Evolutionary conservation across 345 rosid species (phyloP).

Genomic region (Pistacia vera): DNA sequence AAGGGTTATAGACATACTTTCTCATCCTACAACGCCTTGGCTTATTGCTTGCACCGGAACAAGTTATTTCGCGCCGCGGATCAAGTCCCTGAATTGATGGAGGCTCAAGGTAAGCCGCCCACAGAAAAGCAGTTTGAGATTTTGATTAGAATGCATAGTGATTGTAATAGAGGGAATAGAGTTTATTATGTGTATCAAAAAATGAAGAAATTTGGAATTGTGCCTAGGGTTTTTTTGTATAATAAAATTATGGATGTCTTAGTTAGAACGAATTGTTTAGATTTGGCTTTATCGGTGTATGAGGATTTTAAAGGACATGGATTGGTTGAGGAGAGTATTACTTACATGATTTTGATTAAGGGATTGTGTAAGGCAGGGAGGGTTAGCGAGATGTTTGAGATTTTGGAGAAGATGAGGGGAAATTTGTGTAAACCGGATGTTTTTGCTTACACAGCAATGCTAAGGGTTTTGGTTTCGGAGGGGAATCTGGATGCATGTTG

Average conservation of each 20-base stretch:
- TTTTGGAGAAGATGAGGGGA: slow-evolving; percentile 70
- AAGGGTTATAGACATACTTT: slow-evolving; percentile 77
- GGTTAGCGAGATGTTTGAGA: slow-evolving; percentile 57
- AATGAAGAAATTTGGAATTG: slow-evolving; percentile 80
- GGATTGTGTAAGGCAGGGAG: slow-evolving; percentile 77
- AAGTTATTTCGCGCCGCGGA: slow-evolving; percentile 78
- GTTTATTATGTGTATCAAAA: slow-evolving; percentile 81
- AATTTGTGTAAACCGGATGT: slow-evolving; percentile 80
- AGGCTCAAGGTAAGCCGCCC: slow-evolving; percentile 76
- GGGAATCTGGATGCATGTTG: slow-evolving; percentile 76
- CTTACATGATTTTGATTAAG: slow-evolving; percentile 77
- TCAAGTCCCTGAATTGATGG: slow-evolving; percentile 86
- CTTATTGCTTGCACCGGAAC: slow-evolving; percentile 76
- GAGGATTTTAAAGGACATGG: slow-evolving; percentile 70
- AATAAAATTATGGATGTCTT: slow-evolving; percentile 81
- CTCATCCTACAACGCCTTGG: slow-evolving; percentile 85
- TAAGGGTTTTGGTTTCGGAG: slow-evolving; percentile 55
- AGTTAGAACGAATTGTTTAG: slow-evolving; percentile 62
- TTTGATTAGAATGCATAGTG: slow-evolving; percentile 90
- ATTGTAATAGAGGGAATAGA: slow-evolving; percentile 77
- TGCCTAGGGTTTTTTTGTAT: slow-evolving; percentile 72
- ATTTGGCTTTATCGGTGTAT: slow-evolving; percentile 79
- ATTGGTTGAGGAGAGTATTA: slow-evolving; percentile 73
- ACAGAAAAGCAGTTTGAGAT: slow-evolving; percentile 90
- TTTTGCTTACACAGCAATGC: slow-evolving; percentile 84